A percentile compares a stretch with the other conserved stretches of the same genome.
Conservation (phyloP, 768 basidiomycete genomes). For the Leccinum boreale region DNA sequence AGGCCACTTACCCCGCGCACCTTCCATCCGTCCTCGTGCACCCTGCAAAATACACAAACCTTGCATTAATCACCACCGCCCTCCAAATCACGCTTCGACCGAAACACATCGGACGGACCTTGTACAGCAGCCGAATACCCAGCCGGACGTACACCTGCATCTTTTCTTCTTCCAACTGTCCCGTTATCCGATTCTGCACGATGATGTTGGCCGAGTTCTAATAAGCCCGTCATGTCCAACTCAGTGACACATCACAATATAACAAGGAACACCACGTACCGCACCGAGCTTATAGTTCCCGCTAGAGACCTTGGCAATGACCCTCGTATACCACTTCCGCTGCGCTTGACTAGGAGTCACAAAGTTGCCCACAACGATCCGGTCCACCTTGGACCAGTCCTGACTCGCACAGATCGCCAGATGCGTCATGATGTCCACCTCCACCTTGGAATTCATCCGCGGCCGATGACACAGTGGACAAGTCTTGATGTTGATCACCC, state of each 20-base stretch:
- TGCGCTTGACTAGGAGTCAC: slow-evolving; percentile 95
- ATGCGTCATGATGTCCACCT: slow-evolving; percentile 94
- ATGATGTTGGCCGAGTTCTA: slow-evolving; percentile 98
- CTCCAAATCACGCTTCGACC: neutral
- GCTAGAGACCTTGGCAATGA: slow-evolving; percentile 80
- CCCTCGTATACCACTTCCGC: slow-evolving; percentile 94
- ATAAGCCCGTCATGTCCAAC: neutral
- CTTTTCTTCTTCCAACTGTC: slow-evolving; percentile 95
- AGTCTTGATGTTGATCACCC: slow-evolving; percentile 92
- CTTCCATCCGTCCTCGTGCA: slow-evolving; percentile 85
- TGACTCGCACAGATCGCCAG: slow-evolving; percentile 93
- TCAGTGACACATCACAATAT: neutral
- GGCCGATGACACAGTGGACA: slow-evolving; percentile 94
- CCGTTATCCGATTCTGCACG: slow-evolving; percentile 90
- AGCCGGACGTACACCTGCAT: slow-evolving; percentile 94
- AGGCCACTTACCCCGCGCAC: slow-evolving; percentile 61
- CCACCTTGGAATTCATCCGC: slow-evolving; percentile 78
- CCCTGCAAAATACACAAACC: slow-evolving; percentile 44
- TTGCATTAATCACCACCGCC: neutral
- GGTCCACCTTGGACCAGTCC: slow-evolving; percentile 87
- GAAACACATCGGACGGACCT: slow-evolving; percentile 38
- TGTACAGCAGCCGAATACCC: slow-evolving; percentile 91
- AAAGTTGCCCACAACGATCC: slow-evolving; percentile 90
- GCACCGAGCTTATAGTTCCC: slow-evolving; percentile 91
- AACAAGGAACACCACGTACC: slow-evolving; percentile 38